Percentiles rank a stretch among this genome's conserved stretches.
Conservation (phyloP, 2,329 filamentous ascomycete species). For the Trichophyton rubrum region DNA sequence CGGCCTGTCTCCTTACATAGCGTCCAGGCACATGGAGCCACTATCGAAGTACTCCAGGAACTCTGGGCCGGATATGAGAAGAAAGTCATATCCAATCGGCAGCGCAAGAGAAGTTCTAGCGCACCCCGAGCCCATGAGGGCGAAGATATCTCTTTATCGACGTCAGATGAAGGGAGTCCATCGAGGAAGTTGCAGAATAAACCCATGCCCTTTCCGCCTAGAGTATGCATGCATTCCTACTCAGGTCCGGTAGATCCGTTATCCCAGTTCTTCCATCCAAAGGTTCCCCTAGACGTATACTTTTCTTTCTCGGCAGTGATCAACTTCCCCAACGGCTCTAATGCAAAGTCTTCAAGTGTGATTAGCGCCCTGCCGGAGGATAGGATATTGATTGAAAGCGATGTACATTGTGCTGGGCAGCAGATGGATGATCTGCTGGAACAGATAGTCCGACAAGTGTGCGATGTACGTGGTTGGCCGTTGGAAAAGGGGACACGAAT, state of each 20-base stretch:
- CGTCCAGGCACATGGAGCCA: conserved; percentile 48
- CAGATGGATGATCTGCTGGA: conserved; percentile 69
- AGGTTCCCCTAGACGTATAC: conserved; percentile 64
- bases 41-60: conserved; percentile 44
- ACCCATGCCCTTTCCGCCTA: conserved; percentile 61
- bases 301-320: conserved; percentile 80
- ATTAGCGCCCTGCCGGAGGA: conserved; percentile 64
- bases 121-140: conserved; percentile 20
- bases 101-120: conserved; percentile 27
- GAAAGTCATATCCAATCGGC: conserved; percentile 37
- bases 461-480: conserved; percentile 63
- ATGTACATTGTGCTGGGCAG: conserved; percentile 69
- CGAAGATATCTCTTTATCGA: conserved; percentile 18
- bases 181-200: neutral
- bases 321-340: conserved; percentile 51
- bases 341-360: conserved; percentile 50
- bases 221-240: conserved; percentile 90
- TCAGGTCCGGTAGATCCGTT: conserved; percentile 64
- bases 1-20: conserved; percentile 51
- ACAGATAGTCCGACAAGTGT: conserved; percentile 63
- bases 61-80: conserved; percentile 48
- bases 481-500: conserved; percentile 56
- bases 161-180: conserved; percentile 11
- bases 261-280: conserved; percentile 61
- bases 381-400: conserved; percentile 74